Conservation (phyloP, 1,139 yeast genomes). For the Suhomyces wounanorum region DNA sequence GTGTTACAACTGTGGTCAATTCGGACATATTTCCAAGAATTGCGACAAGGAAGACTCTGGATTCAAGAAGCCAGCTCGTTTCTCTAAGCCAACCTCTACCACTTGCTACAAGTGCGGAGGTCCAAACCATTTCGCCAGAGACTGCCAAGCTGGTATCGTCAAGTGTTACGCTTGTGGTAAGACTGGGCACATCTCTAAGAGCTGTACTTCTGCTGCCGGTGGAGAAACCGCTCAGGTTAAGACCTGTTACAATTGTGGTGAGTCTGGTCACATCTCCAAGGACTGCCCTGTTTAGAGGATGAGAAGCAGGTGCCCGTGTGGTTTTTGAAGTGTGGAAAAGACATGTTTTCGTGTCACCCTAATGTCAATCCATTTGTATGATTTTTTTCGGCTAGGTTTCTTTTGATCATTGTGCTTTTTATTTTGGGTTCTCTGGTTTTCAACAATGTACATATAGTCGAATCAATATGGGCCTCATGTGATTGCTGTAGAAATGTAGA, state of each 20-base stretch:
- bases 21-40: constrained; percentile 82
- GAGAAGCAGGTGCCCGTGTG: constrained; percentile 1
- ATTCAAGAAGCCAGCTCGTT: constrained; percentile 18
- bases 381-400: constrained; percentile 8
- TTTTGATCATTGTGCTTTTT: constrained; percentile 5
- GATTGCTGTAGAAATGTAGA: neutral
- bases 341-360: constrained; percentile 4
- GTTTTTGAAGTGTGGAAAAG: constrained; percentile 5
- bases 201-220: constrained; percentile 58
- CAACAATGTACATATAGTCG: constrained; percentile 8
- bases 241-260: constrained; percentile 56
- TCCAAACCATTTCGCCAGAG: constrained; percentile 90
- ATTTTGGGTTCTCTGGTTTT: constrained; percentile 7
- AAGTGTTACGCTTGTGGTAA: constrained; percentile 94
- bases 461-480: constrained; percentile 4
- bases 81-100: constrained; percentile 36
- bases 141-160: constrained; percentile 73
- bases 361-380: constrained; percentile 7
- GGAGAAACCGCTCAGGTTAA: constrained; percentile 45
- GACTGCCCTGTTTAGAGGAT: constrained; percentile 53
- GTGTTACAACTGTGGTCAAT: constrained; percentile 63
- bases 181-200: constrained; percentile 85
- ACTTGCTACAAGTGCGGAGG: constrained; percentile 93
- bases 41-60: constrained; percentile 49
- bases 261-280: constrained; percentile 42